Evolutionary conservation across 345 rosid species (phyloP).

Genomic region (Kernera saxatilis): DNA sequence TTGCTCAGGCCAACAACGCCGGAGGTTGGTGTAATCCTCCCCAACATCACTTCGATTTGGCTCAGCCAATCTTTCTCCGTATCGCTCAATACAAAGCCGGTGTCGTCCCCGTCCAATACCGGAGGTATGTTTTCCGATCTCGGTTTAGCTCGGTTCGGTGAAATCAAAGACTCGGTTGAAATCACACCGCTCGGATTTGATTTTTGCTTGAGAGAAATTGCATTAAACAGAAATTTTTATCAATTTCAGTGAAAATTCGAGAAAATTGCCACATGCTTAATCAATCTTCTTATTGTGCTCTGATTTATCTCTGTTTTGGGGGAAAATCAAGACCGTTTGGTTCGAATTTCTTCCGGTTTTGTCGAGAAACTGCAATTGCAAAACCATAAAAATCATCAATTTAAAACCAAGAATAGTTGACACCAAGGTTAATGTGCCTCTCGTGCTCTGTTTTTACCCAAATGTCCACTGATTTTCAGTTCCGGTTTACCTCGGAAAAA

Average conservation of each 20-base stretch:
- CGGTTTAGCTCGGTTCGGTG: slow-evolving; percentile 1
- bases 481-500: background rate
- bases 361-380: too few species aligned
- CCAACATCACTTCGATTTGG: slow-evolving; percentile 66
- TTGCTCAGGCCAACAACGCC: slow-evolving; percentile 58
- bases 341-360: too few species aligned
- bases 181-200: background rate
- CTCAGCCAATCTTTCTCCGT: slow-evolving; percentile 76
- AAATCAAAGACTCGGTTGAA: background rate
- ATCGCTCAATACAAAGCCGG: slow-evolving; percentile 75
- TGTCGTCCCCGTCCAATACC: slow-evolving; percentile 62
- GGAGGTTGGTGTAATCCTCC: slow-evolving; percentile 95
- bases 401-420: too few species aligned
- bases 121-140: slow-evolving; percentile 37
- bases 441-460: too few species aligned
- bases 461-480: background rate
- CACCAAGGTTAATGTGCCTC: too few species aligned
- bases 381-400: too few species aligned
- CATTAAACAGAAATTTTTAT: too few species aligned
- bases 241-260: too few species aligned
- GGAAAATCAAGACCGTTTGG: too few species aligned
- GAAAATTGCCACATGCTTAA: too few species aligned
- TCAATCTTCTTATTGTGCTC: background rate
- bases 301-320: too few species aligned
- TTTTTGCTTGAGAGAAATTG: too few species aligned